Base-by-base conservation (phyloP, 164 flowering plant species). In the Sextonia rubra region DNA sequence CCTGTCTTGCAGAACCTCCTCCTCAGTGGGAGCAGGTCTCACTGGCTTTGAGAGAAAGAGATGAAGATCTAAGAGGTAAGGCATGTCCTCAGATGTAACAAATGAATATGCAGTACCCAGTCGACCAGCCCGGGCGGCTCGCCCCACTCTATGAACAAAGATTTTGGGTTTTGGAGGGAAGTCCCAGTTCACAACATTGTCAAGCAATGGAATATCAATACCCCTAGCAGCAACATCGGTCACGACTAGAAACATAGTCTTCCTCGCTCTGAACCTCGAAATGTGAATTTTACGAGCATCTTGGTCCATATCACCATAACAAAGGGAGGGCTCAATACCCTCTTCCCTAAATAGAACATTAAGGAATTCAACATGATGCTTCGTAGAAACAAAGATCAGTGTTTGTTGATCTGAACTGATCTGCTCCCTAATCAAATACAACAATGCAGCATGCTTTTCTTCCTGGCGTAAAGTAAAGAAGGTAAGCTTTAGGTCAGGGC, bases 211-310 rank as follows among this genome's bases (percentile, higher is more conserved):
- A 63, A 95, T 95, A 80, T 95, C 99, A 80, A 95, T 90, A 25
- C 99, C 99, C 77, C 99, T 85, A 37, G 98, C 98, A 9, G 99
- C 99, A 81, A 95, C 85, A 87, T 93, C 98, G 12, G 97, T 95
- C 79, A 95, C 99, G 77, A 95, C 85, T 67, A 95, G 77, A 63
- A 91, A 63, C 98, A 90, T 95, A 12, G 97, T 93, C 80, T 83
- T 95, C 75, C 97, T 86, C 25, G 93, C 80, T 79, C 98, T 86
- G 78, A 95, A 95, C 81, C 78, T 86, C 56, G 97, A 84, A 63
- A 95, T 30, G 71, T 89, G 85, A 70, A 95, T 95, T 78, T 93
- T 93, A 56, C 97, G 92, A 79, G 98, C 99, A 84, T 95, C 99
- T 75, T 89, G 97, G 82, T 95, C 97, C 99, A 95, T 95, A 72